These are phyloP conservation scores for Eucalyptus guilfoylei DNA, from an alignment of 345 rosid genomes.

Conservation along the genomic window DNA sequence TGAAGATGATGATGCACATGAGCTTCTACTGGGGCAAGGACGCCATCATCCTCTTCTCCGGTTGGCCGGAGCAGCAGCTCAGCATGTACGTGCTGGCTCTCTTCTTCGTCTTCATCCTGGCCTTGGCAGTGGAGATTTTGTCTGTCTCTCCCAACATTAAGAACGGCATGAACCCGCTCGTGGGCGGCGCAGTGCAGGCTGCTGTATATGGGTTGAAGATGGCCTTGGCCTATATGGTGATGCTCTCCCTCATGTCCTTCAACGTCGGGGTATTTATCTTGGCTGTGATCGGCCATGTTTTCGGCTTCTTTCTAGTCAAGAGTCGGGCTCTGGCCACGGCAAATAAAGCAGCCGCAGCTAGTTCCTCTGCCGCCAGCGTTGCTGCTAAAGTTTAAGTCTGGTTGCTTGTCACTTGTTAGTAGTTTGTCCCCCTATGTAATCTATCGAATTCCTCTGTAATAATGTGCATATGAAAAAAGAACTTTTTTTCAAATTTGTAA, in stretches of 20 bases:
- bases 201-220: not conserved
- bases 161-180: not conserved
- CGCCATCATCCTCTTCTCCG: constrained; percentile 18
- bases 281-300: not conserved
- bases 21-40: constrained; percentile 33
- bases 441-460: not conserved
- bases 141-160: not conserved
- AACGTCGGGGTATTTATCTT: constrained; percentile 4
- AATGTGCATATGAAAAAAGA: not conserved
- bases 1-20: constrained; percentile 18
- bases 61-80: constrained; percentile 21
- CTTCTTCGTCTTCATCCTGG: constrained; percentile 9
- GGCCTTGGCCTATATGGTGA: constrained; percentile 2
- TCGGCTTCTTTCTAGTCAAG: not conserved
- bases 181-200: not conserved
- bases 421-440: not conserved
- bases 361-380: not conserved
- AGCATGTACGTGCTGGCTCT: constrained; percentile 23
- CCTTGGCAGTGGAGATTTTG: constrained; percentile 9
- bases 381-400: not conserved
- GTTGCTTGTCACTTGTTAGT: not conserved
- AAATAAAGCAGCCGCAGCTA: not conserved
- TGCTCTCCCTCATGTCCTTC: constrained; percentile 13
- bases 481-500: too few relatives aligned
- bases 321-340: not conserved